Evolutionary conservation across 768 basidiomycete genomes (phyloP).

Genomic region (Paxillus rubicundulus): DNA sequence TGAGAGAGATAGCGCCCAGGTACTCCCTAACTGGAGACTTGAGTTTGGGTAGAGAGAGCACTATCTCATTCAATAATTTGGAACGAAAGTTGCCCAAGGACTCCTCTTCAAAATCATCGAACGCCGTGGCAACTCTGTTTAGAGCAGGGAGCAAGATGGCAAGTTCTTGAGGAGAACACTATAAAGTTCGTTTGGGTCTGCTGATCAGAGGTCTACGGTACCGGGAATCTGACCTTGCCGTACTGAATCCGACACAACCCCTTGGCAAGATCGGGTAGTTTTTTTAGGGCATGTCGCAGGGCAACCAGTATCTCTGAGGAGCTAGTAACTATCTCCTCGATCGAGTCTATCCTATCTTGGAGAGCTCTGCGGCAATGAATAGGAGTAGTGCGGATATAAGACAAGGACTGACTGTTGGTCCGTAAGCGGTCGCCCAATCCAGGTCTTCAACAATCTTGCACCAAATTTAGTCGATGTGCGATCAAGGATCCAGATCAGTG

Average conservation of each 20-base stretch:
- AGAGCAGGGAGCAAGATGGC: slow-evolving; percentile 74
- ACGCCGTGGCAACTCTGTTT: slow-evolving; percentile 62
- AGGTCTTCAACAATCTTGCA: slow-evolving; percentile 72
- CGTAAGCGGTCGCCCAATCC: slow-evolving; percentile 84
- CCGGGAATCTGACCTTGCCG: slow-evolving; percentile 61
- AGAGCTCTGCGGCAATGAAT: slow-evolving; percentile 51
- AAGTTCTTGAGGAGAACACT: slow-evolving; percentile 86
- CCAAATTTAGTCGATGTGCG: slow-evolving; percentile 89
- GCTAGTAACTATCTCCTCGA: slow-evolving; percentile 74
- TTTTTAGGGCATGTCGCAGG: slow-evolving; percentile 66
- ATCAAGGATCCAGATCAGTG: slow-evolving; percentile 84
- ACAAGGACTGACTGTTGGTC: slow-evolving; percentile 53
- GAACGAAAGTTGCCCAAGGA: slow-evolving; percentile 60
- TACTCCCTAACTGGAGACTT: slow-evolving; percentile 52
- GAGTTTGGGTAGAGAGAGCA: slow-evolving; percentile 66
- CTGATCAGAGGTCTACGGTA: background rate
- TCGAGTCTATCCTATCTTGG: slow-evolving; percentile 75
- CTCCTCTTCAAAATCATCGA: slow-evolving; percentile 44
- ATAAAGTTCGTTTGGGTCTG: background rate
- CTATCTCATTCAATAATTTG: slow-evolving; percentile 63
- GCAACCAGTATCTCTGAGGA: slow-evolving; percentile 59
- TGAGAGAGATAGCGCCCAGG: slow-evolving; percentile 54
- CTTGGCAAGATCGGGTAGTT: slow-evolving; percentile 83
- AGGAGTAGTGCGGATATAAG: background rate
- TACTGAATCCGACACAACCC: slow-evolving; percentile 90